Evolutionary conservation across 73 alveolate species (phyloP).

Genomic region (Stentor roeselii): DNA sequence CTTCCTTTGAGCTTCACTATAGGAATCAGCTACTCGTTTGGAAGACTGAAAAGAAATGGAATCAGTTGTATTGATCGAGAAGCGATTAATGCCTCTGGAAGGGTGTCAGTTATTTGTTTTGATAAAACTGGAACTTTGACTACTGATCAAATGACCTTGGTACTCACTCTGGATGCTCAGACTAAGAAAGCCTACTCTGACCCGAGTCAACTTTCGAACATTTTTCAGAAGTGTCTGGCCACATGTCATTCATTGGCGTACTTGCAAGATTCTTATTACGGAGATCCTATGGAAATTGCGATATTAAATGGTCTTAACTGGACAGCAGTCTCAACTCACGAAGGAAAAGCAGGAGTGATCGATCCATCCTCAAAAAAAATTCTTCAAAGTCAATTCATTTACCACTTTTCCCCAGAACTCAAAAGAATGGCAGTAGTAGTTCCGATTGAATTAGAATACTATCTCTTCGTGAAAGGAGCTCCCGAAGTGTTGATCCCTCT

Average conservation of each 20-base stretch:
- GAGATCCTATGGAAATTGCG: slow-evolving; percentile 96
- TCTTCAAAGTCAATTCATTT: slow-evolving; percentile 60
- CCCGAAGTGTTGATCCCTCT: slow-evolving; percentile 72
- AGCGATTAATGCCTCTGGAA: slow-evolving; percentile 88
- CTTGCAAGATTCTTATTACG: slow-evolving; percentile 80
- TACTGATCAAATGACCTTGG: slow-evolving; percentile 86
- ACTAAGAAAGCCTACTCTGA: not conserved
- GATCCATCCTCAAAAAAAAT: not conserved
- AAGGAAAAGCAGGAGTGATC: not conserved
- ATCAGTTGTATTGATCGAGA: slow-evolving; percentile 87
- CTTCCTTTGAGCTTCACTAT: slow-evolving; percentile 65
- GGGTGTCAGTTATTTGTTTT: slow-evolving; percentile 81
- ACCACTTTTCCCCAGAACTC: slow-evolving; percentile 81
- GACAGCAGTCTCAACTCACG: slow-evolving; percentile 60
- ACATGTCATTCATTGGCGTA: slow-evolving; percentile 90
- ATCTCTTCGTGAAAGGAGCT: slow-evolving; percentile 69
- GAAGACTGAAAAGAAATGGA: slow-evolving; percentile 65
- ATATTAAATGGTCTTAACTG: slow-evolving; percentile 95
- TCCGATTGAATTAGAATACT: slow-evolving; percentile 37
- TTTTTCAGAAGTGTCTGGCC: slow-evolving; percentile 65
- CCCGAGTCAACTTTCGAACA: not conserved
- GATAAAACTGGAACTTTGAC: slow-evolving; percentile 98
- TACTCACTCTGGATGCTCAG: slow-evolving; percentile 41
- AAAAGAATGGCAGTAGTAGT: slow-evolving; percentile 89
- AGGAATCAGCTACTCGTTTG: slow-evolving; percentile 45